phyloP scores from a whole-genome alignment of 176 grass and related monocot species.

The Eleusine coracana region DNA sequence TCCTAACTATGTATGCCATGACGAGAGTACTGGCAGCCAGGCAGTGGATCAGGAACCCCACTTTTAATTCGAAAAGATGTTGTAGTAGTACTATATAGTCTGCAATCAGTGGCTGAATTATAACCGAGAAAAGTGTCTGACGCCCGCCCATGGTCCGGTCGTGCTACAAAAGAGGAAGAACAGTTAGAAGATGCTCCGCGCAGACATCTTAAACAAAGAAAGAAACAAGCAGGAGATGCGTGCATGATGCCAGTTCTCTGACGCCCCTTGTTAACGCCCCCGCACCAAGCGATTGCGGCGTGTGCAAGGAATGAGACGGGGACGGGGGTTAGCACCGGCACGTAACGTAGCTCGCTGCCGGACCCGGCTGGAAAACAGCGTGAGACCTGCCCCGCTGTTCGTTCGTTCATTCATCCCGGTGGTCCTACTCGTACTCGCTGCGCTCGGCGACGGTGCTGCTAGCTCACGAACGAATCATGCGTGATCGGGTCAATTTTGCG shows the following conservation, averaged over 20 bases:
- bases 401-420: neutral
- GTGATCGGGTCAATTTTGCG: too few species aligned
- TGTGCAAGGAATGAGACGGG: neutral
- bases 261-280: neutral
- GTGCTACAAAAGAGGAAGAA: too few species aligned
- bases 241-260: neutral
- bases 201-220: neutral
- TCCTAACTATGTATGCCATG: too few species aligned
- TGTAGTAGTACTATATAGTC: too few species aligned
- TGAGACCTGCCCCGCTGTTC: neutral
- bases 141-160: too few species aligned
- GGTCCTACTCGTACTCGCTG: conserved; percentile 8
- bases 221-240: neutral
- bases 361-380: conserved; percentile 2
- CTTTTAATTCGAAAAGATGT: too few species aligned
- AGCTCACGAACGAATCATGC: neutral
- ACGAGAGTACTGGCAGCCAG: too few species aligned
- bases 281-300: conserved; percentile 7
- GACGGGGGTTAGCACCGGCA: neutral
- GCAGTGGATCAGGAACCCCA: too few species aligned
- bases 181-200: neutral
- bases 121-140: too few species aligned
- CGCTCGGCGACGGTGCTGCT: too few species aligned
- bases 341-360: conserved; percentile 14
- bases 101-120: too few species aligned